Conservation (phyloP, 257 asterid species). For the Solanum tacnaense region DNA sequence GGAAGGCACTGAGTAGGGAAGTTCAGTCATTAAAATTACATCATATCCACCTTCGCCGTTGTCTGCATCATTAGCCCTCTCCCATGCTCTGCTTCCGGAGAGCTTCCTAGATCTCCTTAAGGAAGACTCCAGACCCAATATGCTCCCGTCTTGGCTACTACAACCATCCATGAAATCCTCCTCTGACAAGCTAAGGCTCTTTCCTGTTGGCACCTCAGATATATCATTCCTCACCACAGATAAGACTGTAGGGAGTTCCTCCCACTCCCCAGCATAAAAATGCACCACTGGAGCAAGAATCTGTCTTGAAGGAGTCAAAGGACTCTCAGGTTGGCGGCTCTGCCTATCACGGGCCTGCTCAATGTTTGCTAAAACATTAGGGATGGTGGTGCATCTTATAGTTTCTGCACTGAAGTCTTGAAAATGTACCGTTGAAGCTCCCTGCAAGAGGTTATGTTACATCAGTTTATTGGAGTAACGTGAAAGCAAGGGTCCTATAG, state of each 20-base stretch:
- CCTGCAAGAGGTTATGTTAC: slow-evolving; percentile 13
- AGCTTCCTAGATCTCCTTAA: slow-evolving; percentile 26
- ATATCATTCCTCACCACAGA: slow-evolving; percentile 18
- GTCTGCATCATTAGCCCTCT: slow-evolving; percentile 18
- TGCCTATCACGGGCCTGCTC: slow-evolving; percentile 30
- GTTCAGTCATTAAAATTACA: slow-evolving; percentile 23
- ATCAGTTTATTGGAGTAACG: neutral
- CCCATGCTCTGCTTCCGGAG: slow-evolving; percentile 36
- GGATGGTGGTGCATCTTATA: slow-evolving; percentile 29
- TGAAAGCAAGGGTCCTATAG: neutral
- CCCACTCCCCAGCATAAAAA: slow-evolving; percentile 34
- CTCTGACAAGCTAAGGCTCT: slow-evolving; percentile 25
- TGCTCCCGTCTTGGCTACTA: slow-evolving; percentile 29
- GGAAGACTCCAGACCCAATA: slow-evolving; percentile 21
- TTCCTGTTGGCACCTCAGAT: slow-evolving; percentile 24
- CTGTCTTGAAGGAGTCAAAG: slow-evolving; percentile 29
- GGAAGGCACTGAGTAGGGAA: slow-evolving; percentile 21
- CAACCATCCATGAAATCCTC: slow-evolving; percentile 28
- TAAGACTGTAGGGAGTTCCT: slow-evolving; percentile 21
- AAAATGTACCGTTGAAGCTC: slow-evolving; percentile 28
- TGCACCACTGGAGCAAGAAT: slow-evolving; percentile 21
- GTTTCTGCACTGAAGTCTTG: slow-evolving; percentile 27
- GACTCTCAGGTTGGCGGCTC: slow-evolving; percentile 25
- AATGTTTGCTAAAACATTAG: slow-evolving; percentile 25
- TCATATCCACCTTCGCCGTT: slow-evolving; percentile 26